Conservation (phyloP, 345 rosid genomes). For the Psidium guajava region DNA sequence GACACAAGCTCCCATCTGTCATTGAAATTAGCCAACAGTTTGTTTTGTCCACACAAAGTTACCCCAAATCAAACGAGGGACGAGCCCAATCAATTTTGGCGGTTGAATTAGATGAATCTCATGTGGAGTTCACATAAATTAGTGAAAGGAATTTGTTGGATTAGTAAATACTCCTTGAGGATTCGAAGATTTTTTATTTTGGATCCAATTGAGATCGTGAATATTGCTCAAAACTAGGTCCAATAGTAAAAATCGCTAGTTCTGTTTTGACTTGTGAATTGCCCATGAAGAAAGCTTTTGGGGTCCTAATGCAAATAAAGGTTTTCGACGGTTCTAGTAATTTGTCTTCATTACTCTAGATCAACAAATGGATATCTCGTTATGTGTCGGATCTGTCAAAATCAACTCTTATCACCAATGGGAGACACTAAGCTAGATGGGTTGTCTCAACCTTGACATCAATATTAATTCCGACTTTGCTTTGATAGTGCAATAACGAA, state of each 20-base stretch:
- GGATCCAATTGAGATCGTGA: not conserved
- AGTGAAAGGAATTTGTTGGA: not conserved
- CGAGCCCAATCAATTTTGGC: too few species aligned
- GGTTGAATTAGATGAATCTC: too few species aligned
- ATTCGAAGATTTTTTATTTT: not conserved
- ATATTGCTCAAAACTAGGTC: not conserved
- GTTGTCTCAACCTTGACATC: too few species aligned
- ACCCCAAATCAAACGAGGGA: too few species aligned
- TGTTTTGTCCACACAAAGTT: too few species aligned
- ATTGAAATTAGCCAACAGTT: too few species aligned
- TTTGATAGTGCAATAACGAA: not conserved
- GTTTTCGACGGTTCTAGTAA: not conserved
- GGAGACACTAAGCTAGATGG: not conserved
- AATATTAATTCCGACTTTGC: not conserved
- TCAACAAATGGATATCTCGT: too few species aligned
- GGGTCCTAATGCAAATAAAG: not conserved
- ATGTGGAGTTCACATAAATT: too few species aligned
- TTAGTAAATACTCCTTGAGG: not conserved
- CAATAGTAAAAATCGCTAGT: not conserved
- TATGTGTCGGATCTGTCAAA: not conserved
- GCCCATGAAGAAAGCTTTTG: not conserved
- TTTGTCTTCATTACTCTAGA: too few species aligned
- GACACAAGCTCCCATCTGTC: not conserved
- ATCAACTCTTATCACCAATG: rapidly evolving
- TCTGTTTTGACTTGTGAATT: not conserved